Conservation (phyloP, 2,329 filamentous ascomycete species). For the Endoconidiophora laricicola region DNA sequence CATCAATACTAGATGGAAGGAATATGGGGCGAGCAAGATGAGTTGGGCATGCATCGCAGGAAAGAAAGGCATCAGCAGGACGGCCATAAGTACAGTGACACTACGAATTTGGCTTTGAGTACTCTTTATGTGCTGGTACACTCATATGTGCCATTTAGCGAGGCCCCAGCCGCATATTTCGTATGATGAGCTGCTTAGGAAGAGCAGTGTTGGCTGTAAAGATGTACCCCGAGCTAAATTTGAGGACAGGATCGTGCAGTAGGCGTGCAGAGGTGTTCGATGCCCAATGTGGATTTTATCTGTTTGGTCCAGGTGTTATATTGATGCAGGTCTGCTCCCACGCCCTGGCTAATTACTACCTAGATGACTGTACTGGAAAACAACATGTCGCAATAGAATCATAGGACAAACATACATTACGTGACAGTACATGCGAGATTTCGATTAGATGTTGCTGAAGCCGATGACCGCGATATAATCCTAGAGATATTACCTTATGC, state of each 20-base stretch:
- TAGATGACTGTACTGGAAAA: not conserved
- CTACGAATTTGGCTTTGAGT: not conserved
- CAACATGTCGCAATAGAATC: not conserved
- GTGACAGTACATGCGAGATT: too few species aligned
- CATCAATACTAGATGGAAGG: not conserved
- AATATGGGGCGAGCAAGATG: constrained; percentile 1
- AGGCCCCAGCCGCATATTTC: too few species aligned
- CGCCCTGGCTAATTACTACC: not conserved
- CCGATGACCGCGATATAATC: too few species aligned
- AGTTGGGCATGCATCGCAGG: constrained; percentile 12
- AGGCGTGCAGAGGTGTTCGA: not conserved
- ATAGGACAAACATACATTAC: too few species aligned
- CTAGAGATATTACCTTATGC: too few species aligned
- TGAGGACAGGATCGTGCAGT: not conserved
- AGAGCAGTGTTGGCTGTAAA: not conserved
- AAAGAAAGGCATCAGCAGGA: not conserved
- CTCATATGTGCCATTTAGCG: too few species aligned
- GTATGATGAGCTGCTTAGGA: not conserved
- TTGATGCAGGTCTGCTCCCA: constrained; percentile 7
- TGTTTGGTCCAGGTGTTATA: constrained; percentile 10
- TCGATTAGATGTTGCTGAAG: too few species aligned
- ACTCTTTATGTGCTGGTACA: not conserved
- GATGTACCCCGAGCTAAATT: not conserved
- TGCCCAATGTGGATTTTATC: constrained; percentile 6
- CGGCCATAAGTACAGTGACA: constrained; percentile 9